Evolutionary conservation across 1,284 basidiomycete species (phyloP).

Genomic region (Ganoderma sp.): DNA sequence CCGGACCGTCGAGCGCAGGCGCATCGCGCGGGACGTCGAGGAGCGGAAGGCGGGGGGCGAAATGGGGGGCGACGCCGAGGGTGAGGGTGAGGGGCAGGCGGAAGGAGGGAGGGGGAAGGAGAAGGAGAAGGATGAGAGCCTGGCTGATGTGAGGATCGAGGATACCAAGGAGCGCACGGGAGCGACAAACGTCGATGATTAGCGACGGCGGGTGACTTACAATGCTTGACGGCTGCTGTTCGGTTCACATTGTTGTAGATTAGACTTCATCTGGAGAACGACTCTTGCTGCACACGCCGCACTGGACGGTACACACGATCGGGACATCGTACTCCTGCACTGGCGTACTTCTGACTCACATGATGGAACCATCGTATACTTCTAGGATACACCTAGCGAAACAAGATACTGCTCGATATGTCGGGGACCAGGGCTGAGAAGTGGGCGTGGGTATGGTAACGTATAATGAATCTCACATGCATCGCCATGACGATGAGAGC

Average conservation of each 20-base stretch:
- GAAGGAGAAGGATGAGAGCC: not conserved
- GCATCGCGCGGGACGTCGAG: slow-evolving; percentile 33
- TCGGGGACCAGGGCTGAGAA: not conserved
- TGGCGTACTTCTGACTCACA: not conserved
- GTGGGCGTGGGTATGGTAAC: not conserved
- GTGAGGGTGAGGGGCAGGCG: not conserved
- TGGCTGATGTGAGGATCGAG: slow-evolving; percentile 4
- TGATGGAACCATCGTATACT: not conserved
- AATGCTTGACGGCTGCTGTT: not conserved
- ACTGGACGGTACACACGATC: not conserved
- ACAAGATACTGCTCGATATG: not conserved
- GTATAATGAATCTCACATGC: not conserved
- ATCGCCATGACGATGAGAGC: not conserved
- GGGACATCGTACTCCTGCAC: not conserved
- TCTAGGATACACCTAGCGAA: not conserved
- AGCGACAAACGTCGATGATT: not conserved
- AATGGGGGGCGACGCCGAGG: not conserved
- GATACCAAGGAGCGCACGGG: not conserved
- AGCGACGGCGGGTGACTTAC: not conserved
- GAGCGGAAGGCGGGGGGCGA: slow-evolving; percentile 11
- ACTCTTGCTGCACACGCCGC: not conserved
- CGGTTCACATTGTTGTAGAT: not conserved
- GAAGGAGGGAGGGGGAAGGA: not conserved
- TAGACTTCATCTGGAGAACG: not conserved
- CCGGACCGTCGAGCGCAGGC: slow-evolving; percentile 34